These are phyloP conservation scores for Zymoseptoria passerinii DNA, from an alignment of 2,329 filamentous ascomycete species.

Conservation along the genomic window DNA sequence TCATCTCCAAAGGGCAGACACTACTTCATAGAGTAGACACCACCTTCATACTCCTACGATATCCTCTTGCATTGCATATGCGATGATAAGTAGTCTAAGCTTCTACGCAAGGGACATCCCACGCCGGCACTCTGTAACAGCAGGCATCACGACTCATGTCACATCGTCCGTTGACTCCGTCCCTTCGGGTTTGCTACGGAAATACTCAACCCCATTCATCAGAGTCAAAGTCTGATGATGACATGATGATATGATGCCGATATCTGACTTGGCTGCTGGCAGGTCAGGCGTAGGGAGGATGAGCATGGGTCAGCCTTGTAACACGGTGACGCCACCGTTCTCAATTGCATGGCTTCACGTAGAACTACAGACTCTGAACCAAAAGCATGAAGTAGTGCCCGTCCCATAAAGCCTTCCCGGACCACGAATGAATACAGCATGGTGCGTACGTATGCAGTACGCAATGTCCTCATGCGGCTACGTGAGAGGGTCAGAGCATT, in stretches of 20 bases:
- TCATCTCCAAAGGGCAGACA: no score
- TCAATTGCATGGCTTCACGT: neutral
- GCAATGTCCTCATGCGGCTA: no score
- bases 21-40: no score
- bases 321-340: neutral
- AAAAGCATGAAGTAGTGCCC: no score
- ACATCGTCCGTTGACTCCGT: neutral
- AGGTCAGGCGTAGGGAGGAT: neutral
- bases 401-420: no score
- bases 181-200: neutral
- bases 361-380: no score
- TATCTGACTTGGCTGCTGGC: neutral
- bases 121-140: neutral
- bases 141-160: neutral
- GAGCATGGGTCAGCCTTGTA: neutral
- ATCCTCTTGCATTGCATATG: no score
- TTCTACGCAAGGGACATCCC: neutral
- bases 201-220: neutral
- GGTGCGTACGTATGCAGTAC: no score
- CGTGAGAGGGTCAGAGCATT: no score
- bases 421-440: no score
- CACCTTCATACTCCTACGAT: no score
- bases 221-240: neutral
- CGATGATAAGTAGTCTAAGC: neutral
- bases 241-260: neutral